Base-by-base conservation (phyloP, 129 eudicot species). In the Glebionis coronaria region DNA sequence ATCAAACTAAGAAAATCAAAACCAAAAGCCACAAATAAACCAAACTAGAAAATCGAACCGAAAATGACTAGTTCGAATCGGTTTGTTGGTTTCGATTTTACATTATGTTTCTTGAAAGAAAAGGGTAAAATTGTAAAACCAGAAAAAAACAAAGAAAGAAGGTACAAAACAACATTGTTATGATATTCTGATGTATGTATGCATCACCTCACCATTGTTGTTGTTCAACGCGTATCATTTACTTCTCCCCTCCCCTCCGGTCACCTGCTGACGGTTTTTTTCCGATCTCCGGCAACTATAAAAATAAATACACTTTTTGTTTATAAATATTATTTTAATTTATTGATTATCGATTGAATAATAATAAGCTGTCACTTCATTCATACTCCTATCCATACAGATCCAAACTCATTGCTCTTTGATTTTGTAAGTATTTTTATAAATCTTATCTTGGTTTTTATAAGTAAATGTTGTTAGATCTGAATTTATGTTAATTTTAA, bases 401-500 rank as follows among this genome's bases (percentile, higher is more conserved):
- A 75, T 75, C 74, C 74, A 20, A 20, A 75, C 79, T 67, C 79
- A 75, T 75, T 75, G 73, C 47, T 60, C 29, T 74, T n/a, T 67
- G 68, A 66, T 67, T 47, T 67, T 67, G 79, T 75, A 75, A 59
- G 79, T 75, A 40, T 75, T 25, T 7, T 25, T 7, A 12, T 15
- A 59, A 45, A 47, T 67, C 62, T 50, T 14, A 31, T 46, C 12
- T 35, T 14, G 47, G 21, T 57, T 62, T 59, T 6, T 47, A 4
- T 25, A 27, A 21, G 2, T 3, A 2, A 21, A 15, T 57, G 4
- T 40, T 20, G 49, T 47, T 6, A 68, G 74, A 75, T 75, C 79
- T 75, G 79, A 60, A 59, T 75, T 50, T 75, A 5, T 29, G 23
- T 47, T 20, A 10, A 3, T 35, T 46, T 2, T 25, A 23, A 27